These are phyloP conservation scores for Mortierella claussenii DNA, from an alignment of 192 early-diverging fungal genomes.

Conservation along the genomic window DNA sequence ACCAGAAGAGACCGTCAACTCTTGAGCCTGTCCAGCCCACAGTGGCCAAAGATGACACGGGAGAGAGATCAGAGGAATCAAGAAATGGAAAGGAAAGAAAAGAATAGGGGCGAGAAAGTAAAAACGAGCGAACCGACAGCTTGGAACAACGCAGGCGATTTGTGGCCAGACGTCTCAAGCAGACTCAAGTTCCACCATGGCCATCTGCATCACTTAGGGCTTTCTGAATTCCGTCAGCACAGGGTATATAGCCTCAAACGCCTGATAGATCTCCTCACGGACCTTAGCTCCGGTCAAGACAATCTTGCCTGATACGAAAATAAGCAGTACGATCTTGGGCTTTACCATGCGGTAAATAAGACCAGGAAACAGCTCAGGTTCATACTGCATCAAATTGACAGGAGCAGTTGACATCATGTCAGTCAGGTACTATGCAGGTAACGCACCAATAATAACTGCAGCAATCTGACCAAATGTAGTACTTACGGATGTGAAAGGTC, in stretches of 20 bases:
- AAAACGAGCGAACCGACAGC: too few relatives aligned
- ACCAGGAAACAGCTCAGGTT: slow-evolving; percentile 99
- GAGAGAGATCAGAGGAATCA: too few relatives aligned
- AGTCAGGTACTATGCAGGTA: background rate
- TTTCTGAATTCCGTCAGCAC: slow-evolving; percentile 92
- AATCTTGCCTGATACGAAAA: slow-evolving; percentile 99
- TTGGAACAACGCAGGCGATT: too few relatives aligned
- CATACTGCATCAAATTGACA: slow-evolving; percentile 72
- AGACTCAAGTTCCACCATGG: too few relatives aligned
- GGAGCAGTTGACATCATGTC: background rate
- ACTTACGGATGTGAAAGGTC: slow-evolving; percentile 88
- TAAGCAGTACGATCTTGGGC: slow-evolving; percentile 98
- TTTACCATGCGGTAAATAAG: slow-evolving; percentile 99
- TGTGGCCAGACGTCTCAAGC: too few relatives aligned
- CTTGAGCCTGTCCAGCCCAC: too few relatives aligned
- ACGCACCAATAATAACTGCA: background rate
- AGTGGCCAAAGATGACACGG: too few relatives aligned
- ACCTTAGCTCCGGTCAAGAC: slow-evolving; percentile 99
- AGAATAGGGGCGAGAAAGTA: too few relatives aligned
- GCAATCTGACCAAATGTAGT: too few relatives aligned
- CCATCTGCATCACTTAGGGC: slow-evolving; percentile 65
- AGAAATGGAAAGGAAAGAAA: too few relatives aligned
- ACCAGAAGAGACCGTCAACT: too few relatives aligned
- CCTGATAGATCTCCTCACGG: slow-evolving; percentile 97
- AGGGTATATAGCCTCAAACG: slow-evolving; percentile 98